These are phyloP conservation scores for Pholiota adiposa DNA, from an alignment of 1,284 basidiomycete genomes.

Conservation along the genomic window DNA sequence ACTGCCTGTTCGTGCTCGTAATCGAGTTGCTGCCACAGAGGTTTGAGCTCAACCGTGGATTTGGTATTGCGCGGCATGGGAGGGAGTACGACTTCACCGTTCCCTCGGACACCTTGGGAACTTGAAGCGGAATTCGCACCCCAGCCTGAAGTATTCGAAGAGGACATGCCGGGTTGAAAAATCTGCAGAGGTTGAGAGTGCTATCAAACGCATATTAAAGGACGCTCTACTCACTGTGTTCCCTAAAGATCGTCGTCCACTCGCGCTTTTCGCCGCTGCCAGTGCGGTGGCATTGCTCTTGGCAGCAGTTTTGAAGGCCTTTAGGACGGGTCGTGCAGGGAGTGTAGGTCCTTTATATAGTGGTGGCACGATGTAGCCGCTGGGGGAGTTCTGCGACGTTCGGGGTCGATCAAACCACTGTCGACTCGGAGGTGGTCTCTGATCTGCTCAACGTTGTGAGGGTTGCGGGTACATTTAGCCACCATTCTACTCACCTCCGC, in stretches of 20 bases:
- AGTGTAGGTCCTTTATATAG: neutral
- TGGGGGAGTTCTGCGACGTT: neutral
- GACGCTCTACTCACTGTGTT: neutral
- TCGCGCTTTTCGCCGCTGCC: neutral
- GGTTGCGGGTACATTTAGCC: no score
- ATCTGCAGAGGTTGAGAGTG: neutral
- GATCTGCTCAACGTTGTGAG: neutral
- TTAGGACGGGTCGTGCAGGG: neutral
- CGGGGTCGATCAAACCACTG: neutral
- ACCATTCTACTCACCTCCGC: neutral
- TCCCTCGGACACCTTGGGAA: neutral
- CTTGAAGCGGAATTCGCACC: neutral
- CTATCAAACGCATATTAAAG: neutral
- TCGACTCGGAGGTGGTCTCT: neutral
- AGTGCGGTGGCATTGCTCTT: neutral
- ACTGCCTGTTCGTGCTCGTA: slow-evolving; percentile 21
- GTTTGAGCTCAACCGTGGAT: slow-evolving; percentile 10
- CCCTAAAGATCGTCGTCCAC: neutral
- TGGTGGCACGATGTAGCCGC: neutral
- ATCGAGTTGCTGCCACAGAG: slow-evolving; percentile 32
- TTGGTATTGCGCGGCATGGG: neutral
- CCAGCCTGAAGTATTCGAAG: neutral
- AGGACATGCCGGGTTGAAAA: neutral
- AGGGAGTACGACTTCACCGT: neutral
- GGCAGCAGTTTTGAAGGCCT: neutral